phyloP scores from a whole-genome alignment of 2,329 filamentous ascomycete species.

The Botrytis medusae region DNA sequence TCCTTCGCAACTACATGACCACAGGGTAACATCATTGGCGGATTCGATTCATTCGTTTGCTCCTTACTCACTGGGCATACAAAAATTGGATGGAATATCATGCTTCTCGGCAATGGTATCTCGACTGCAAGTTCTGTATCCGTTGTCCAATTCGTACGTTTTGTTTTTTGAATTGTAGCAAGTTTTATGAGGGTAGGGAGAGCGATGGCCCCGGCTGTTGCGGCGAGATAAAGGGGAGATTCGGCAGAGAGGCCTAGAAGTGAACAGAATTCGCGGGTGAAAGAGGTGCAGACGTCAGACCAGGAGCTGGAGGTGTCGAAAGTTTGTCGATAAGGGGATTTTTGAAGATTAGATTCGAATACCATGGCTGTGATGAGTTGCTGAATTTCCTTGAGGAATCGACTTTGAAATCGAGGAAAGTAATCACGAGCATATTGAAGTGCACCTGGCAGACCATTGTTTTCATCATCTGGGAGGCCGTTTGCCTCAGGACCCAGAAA shows the following conservation, averaged over 20 bases:
- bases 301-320: constrained; percentile 78
- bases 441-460: constrained; percentile 62
- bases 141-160: constrained; percentile 93
- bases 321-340: constrained; percentile 75
- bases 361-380: constrained; percentile 79
- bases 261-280: constrained; percentile 92
- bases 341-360: constrained; percentile 70
- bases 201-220: constrained; percentile 88
- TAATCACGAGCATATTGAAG: constrained; percentile 72
- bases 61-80: constrained; percentile 97
- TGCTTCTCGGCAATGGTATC: constrained; percentile 57
- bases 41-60: constrained; percentile 88
- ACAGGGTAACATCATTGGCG: constrained; percentile 94
- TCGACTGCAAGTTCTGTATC: constrained; percentile 85
- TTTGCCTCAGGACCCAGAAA: constrained; percentile 64
- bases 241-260: constrained; percentile 86
- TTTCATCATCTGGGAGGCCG: constrained; percentile 53
- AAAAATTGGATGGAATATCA: constrained; percentile 92
- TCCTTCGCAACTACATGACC: constrained; percentile 91
- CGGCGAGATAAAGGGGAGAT: constrained; percentile 88
- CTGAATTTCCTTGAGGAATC: constrained; percentile 78
- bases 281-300: constrained; percentile 80
- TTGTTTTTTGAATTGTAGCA: constrained; percentile 81
- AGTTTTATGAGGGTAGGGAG: constrained; percentile 87
- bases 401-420: constrained; percentile 71